phyloP scores from a whole-genome alignment of 2,329 filamentous ascomycete species.

The Capronia americana region DNA sequence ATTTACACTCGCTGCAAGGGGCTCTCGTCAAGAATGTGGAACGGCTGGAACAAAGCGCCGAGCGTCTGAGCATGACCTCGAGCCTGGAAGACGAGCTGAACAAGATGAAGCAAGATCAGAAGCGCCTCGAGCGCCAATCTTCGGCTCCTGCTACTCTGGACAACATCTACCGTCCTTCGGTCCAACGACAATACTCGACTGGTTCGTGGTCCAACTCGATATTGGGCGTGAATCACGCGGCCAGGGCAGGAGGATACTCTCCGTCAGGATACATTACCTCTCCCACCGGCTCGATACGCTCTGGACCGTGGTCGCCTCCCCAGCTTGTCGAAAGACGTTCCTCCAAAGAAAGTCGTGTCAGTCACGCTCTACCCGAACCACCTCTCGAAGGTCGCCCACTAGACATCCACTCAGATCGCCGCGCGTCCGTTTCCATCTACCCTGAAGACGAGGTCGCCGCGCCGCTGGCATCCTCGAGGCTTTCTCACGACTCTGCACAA shows the following conservation, averaged over 20 bases:
- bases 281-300: conserved; percentile 51
- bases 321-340: conserved; percentile 47
- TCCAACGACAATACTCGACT: conserved; percentile 44
- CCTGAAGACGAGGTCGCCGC: conserved; percentile 22
- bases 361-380: conserved; percentile 49
- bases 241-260: conserved; percentile 51
- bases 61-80: conserved; percentile 55
- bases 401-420: conserved; percentile 34
- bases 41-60: conserved; percentile 56
- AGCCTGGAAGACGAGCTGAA: conserved; percentile 55
- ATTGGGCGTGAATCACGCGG: conserved; percentile 44
- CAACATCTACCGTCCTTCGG: conserved; percentile 22
- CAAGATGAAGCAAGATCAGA: conserved; percentile 54
- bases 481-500: conserved; percentile 22
- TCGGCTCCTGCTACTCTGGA: conserved; percentile 41
- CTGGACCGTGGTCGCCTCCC: conserved; percentile 42
- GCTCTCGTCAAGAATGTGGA: conserved; percentile 59
- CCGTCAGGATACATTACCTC: conserved; percentile 48
- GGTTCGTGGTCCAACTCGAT: conserved; percentile 53
- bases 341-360: conserved; percentile 48
- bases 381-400: conserved; percentile 45
- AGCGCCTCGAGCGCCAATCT: conserved; percentile 45
- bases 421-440: conserved; percentile 35
- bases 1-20: conserved; percentile 58
- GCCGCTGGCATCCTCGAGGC: conserved; percentile 14